These are phyloP conservation scores for Fusarium sp. DNA, from an alignment of 2,329 filamentous ascomycete species.

Conservation along the genomic window DNA sequence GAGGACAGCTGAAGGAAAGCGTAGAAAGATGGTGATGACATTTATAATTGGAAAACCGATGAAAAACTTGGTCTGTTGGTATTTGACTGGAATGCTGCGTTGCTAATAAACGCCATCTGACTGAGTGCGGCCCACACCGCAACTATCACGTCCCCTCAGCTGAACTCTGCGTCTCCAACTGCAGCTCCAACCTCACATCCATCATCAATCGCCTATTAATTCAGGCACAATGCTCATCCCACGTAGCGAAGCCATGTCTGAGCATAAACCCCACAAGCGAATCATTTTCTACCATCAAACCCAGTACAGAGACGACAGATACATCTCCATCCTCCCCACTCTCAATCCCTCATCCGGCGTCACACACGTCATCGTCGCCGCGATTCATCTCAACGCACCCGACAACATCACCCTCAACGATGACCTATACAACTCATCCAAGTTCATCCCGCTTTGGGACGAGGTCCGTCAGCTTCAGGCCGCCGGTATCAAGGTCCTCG, in stretches of 20 bases:
- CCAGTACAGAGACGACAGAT: constrained; percentile 53
- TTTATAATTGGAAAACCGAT: background rate
- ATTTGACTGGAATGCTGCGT: background rate
- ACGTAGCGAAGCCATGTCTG: background rate
- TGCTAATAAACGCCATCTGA: no score
- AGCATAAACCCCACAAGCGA: constrained; percentile 41
- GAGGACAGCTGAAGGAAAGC: background rate
- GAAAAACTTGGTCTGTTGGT: background rate
- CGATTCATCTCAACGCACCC: constrained; percentile 79
- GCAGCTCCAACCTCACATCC: background rate
- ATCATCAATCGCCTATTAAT: background rate
- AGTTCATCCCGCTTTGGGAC: constrained; percentile 79
- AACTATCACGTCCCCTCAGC: background rate
- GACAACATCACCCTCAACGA: constrained; percentile 82
- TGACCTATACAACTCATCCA: constrained; percentile 71
- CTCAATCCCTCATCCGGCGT: constrained; percentile 56
- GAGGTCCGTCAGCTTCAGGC: constrained; percentile 79
- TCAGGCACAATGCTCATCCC: constrained; percentile 21
- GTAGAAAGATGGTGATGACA: no score
- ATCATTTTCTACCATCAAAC: constrained; percentile 65
- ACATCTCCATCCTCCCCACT: constrained; percentile 64
- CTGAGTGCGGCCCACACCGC: background rate
- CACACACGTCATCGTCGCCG: constrained; percentile 86
- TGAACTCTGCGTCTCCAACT: background rate
- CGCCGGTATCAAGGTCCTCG: constrained; percentile 80